A percentile compares a stretch with the other conserved stretches of the same genome.
Conservation (phyloP, 345 rosid genomes). For the Physaria fendleri region DNA sequence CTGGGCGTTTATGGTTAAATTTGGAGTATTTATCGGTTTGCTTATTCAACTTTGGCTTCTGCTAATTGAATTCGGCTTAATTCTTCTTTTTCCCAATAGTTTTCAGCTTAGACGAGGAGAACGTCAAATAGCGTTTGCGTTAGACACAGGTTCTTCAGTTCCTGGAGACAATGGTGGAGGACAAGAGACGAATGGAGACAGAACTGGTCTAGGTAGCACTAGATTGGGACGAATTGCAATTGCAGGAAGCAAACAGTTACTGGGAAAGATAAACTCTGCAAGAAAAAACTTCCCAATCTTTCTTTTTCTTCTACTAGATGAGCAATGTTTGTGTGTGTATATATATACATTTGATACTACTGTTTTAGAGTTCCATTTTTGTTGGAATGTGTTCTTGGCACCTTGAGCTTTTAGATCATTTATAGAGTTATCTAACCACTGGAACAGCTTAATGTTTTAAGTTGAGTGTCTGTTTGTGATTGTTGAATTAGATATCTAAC, state of each 20-base stretch:
- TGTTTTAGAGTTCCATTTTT: background rate
- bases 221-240: conserved; percentile 80
- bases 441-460: too few relatives aligned
- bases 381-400: background rate
- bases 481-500: too few relatives aligned
- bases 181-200: conserved; percentile 45
- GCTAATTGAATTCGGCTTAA: too few relatives aligned
- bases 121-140: conserved; percentile 59
- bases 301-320: background rate
- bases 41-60: too few relatives aligned
- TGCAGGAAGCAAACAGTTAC: conserved; percentile 66
- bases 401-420: too few relatives aligned
- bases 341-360: background rate
- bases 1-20: background rate
- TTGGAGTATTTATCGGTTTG: background rate
- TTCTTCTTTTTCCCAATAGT: conserved; percentile 27
- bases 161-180: conserved; percentile 39
- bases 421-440: too few relatives aligned
- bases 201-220: conserved; percentile 65
- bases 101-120: conserved; percentile 36
- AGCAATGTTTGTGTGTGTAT: background rate
- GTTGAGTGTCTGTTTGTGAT: too few relatives aligned
- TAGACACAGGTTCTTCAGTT: conserved; percentile 63
- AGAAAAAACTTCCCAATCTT: conserved; percentile 85
- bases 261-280: conserved; percentile 69